Conservation (phyloP, 805 yeast species). For the Yarrowia yakushimensis region DNA sequence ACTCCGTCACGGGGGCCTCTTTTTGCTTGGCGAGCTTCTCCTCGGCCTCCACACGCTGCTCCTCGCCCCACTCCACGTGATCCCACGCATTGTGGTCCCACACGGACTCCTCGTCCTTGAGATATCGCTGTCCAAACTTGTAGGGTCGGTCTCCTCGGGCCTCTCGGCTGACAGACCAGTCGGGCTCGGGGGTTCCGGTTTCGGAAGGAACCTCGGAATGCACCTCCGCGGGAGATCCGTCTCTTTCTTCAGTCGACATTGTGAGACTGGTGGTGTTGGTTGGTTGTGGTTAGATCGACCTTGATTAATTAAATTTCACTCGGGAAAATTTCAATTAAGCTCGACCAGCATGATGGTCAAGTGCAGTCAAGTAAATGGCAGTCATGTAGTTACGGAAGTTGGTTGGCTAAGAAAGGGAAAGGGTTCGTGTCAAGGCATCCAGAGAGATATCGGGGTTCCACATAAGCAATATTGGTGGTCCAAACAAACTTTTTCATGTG, state of each 20-base stretch:
- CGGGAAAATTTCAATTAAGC: background rate
- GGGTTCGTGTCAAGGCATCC: too few species aligned
- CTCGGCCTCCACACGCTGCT: constrained; percentile 72
- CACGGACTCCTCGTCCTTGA: constrained; percentile 67
- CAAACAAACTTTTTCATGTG: too few species aligned
- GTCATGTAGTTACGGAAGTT: background rate
- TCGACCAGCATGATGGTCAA: background rate
- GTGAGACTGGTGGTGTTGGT: background rate
- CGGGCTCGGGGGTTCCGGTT: constrained; percentile 14
- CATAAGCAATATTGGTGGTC: too few species aligned
- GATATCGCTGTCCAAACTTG: constrained; percentile 81
- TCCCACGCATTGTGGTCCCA: constrained; percentile 96
- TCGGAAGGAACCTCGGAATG: background rate
- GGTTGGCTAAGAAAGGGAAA: too few species aligned
- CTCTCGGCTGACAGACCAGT: constrained; percentile 15
- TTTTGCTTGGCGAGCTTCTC: constrained; percentile 70
- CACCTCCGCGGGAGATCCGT: constrained; percentile 5
- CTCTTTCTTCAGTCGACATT: constrained; percentile 1
- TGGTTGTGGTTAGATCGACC: background rate
- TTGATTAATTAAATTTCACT: background rate
- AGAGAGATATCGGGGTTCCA: too few species aligned
- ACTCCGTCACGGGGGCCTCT: constrained; percentile 80
- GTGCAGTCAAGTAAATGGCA: background rate
- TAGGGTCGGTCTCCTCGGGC: constrained; percentile 66
- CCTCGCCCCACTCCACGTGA: constrained; percentile 96